Conservation (phyloP, 2,329 filamentous ascomycete genomes). For the Aspergillus melleus region DNA sequence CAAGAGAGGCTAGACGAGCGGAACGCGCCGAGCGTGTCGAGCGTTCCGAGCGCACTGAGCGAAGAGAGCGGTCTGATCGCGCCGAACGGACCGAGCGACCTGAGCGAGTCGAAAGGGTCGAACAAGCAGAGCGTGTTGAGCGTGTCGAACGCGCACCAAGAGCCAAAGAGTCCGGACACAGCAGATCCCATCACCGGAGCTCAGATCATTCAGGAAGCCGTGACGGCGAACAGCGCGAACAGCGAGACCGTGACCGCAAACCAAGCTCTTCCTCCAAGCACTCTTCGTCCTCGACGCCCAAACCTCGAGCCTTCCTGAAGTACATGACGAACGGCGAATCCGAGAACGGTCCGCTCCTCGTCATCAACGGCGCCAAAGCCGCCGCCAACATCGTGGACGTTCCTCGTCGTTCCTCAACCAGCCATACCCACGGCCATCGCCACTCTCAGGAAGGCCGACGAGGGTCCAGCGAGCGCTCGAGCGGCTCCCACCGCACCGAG, state of each 20-base stretch:
- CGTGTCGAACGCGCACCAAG: conserved; percentile 7
- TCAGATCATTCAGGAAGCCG: conserved; percentile 29
- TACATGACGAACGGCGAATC: conserved; percentile 44
- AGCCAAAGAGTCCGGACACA: conserved; percentile 3
- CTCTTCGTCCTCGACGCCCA: conserved; percentile 18
- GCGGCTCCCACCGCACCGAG: conserved; percentile 28
- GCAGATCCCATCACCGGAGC: conserved; percentile 16
- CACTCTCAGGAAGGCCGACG: conserved; percentile 25
- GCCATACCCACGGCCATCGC: conserved; percentile 29
- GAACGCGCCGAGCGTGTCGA: background rate
- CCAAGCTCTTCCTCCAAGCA: conserved; percentile 31
- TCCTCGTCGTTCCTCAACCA: conserved; percentile 31
- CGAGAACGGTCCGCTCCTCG: conserved; percentile 40
- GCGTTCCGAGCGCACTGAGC: background rate
- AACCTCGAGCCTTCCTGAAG: conserved; percentile 32
- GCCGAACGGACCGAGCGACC: background rate
- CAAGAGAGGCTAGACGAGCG: conserved; percentile 9
- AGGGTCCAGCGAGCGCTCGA: conserved; percentile 25
- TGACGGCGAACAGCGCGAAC: conserved; percentile 15
- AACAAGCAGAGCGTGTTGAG: background rate
- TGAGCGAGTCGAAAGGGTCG: background rate
- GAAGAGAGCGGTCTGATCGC: background rate
- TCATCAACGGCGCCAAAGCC: conserved; percentile 37
- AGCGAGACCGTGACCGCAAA: conserved; percentile 19
- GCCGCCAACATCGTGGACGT: conserved; percentile 30